Percentiles rank a stretch among this genome's conserved stretches.
Conservation (phyloP, 371 early-diverging fungal genomes). For the Syncephalis plumigaleata region DNA sequence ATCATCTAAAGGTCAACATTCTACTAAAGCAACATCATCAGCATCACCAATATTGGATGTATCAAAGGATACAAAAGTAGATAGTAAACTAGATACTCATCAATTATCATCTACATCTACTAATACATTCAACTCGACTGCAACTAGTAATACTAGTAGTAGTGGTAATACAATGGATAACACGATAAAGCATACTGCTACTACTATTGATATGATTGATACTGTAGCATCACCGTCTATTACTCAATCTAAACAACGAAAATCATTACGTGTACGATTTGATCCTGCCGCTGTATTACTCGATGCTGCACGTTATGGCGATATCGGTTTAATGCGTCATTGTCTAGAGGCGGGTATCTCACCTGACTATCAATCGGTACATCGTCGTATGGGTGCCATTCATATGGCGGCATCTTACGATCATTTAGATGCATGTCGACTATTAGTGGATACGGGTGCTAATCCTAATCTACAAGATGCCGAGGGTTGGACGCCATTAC, state of each 20-base stretch:
- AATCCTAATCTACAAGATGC: conserved; percentile 25
- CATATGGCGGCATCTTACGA: conserved; percentile 38
- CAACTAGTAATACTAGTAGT: no score
- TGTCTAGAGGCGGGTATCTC: conserved; percentile 10
- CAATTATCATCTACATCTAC: no score
- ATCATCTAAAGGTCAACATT: no score
- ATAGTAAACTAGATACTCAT: no score
- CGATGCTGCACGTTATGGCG: conserved; percentile 16
- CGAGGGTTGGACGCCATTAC: conserved; percentile 49
- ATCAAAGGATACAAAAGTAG: no score
- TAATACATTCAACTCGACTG: no score
- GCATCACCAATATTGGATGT: no score
- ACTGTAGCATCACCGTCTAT: no score
- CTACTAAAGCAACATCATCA: no score
- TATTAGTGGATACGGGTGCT: conserved; percentile 19
- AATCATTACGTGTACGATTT: conserved; percentile 15
- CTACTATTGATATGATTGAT: no score
- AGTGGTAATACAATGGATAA: no score
- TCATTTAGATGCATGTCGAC: conserved; percentile 20
- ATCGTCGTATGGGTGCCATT: conserved; percentile 23
- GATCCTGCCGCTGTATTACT: conserved; percentile 16
- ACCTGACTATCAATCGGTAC: conserved; percentile 9
- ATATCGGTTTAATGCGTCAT: conserved; percentile 8
- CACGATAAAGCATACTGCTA: neutral
- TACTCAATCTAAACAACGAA: no score